Percentiles rank a stretch among this genome's conserved stretches.
These are phyloP conservation scores for Coelastrella sp. DNA, from an alignment of 139 green algal genomes.

Conservation along the genomic window DNA sequence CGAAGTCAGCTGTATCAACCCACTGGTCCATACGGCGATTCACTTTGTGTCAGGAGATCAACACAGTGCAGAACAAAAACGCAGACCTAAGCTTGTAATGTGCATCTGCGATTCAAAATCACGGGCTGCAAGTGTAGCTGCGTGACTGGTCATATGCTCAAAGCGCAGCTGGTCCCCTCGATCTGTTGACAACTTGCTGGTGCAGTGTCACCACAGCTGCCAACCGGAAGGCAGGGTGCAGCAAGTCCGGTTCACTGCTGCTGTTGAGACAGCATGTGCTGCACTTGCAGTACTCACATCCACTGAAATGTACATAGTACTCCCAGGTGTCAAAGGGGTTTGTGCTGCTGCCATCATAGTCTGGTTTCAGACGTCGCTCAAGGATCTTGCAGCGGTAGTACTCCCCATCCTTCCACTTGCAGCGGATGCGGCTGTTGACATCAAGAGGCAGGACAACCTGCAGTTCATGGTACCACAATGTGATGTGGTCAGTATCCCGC, in stretches of 20 bases:
- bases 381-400: slow-evolving; percentile 87
- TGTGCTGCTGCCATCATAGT: slow-evolving; percentile 36
- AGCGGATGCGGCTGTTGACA: slow-evolving; percentile 79
- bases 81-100: not conserved
- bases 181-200: too few species aligned
- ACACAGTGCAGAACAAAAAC: not conserved
- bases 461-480: too few species aligned
- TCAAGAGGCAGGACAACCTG: slow-evolving; percentile 89
- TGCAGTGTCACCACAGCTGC: too few species aligned
- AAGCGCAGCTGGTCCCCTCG: too few species aligned
- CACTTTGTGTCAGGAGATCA: slow-evolving; percentile 63
- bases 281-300: not conserved
- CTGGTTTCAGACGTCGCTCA: slow-evolving; percentile 73
- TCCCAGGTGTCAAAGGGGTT: slow-evolving; percentile 70
- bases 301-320: slow-evolving; percentile 98
- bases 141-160: too few species aligned
- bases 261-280: not conserved
- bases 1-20: slow-evolving; percentile 84
- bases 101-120: too few species aligned
- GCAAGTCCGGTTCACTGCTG: too few species aligned
- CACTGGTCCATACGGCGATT: slow-evolving; percentile 98
- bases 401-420: slow-evolving; percentile 85
- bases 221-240: too few species aligned
- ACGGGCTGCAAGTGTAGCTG: too few species aligned
- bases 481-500: too few species aligned